Evolutionary conservation across 805 yeast species (phyloP).

Genomic region (Saccharomycopsis vini): DNA sequence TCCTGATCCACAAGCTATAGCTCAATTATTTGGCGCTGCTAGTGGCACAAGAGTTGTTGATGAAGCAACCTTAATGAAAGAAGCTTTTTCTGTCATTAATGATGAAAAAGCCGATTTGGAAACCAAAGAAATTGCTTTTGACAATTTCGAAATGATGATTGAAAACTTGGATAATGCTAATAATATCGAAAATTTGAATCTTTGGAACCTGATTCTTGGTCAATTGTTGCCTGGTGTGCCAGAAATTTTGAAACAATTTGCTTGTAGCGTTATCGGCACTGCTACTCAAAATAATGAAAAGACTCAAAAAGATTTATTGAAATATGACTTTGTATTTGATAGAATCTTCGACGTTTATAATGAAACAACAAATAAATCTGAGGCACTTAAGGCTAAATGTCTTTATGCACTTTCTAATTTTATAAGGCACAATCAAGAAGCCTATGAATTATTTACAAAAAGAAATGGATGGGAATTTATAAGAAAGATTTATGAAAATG

Average conservation of each 20-base stretch:
- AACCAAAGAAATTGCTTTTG: conserved; percentile 66
- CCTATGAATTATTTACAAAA: conserved; percentile 46
- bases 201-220: conserved; percentile 68
- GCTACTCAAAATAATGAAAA: conserved; percentile 87
- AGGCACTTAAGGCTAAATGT: conserved; percentile 42
- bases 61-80: conserved; percentile 82
- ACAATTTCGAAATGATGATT: conserved; percentile 86
- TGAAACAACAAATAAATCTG: conserved; percentile 23
- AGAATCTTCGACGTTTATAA: conserved; percentile 36
- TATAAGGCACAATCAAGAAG: conserved; percentile 56
- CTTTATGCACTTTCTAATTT: conserved; percentile 70
- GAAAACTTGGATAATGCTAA: conserved; percentile 94
- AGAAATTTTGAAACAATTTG: conserved; percentile 41
- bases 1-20: conserved; percentile 72
- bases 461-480: conserved; percentile 56
- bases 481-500: conserved; percentile 24
- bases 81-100: conserved; percentile 52
- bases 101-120: conserved; percentile 54
- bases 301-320: conserved; percentile 58
- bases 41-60: conserved; percentile 61
- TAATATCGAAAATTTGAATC: conserved; percentile 70
- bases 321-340: conserved; percentile 39
- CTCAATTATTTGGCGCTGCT: conserved; percentile 62
- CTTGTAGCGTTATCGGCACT: conserved; percentile 74
- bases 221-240: conserved; percentile 39